These are phyloP conservation scores for Aspergillus sp. DNA, from an alignment of 2,329 filamentous ascomycete genomes.

Conservation along the genomic window DNA sequence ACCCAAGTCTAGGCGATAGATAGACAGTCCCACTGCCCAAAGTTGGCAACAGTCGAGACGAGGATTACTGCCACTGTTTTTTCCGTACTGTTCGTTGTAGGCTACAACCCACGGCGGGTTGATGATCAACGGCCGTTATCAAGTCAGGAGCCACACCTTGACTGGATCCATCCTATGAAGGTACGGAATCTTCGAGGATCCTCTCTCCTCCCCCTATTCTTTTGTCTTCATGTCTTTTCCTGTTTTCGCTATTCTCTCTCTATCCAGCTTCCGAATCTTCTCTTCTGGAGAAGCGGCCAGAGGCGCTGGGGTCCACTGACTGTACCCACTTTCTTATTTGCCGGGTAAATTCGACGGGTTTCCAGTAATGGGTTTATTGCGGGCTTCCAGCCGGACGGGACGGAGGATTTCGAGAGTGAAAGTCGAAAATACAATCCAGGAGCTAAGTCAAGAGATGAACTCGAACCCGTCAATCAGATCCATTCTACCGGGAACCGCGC, in stretches of 20 bases:
- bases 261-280: background rate
- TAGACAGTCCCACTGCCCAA: background rate
- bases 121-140: slow-evolving; percentile 18
- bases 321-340: slow-evolving; percentile 7
- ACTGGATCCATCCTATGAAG: background rate
- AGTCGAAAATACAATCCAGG: background rate
- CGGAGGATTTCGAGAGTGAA: background rate
- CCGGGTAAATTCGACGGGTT: background rate
- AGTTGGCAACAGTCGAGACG: background rate
- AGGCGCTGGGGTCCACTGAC: slow-evolving; percentile 2
- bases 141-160: background rate
- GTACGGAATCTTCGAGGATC: background rate
- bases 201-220: background rate
- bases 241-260: background rate
- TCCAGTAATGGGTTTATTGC: background rate
- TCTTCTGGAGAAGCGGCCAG: slow-evolving; percentile 13
- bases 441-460: background rate
- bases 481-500: background rate
- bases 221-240: background rate
- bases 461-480: slow-evolving; percentile 3
- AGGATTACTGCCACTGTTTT: too few species aligned
- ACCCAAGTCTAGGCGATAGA: background rate
- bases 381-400: background rate
- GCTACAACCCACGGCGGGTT: slow-evolving; percentile 6
- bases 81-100: background rate